These are phyloP conservation scores for Fraxinus greggii DNA, from an alignment of 305 asterid species.

Conservation along the genomic window DNA sequence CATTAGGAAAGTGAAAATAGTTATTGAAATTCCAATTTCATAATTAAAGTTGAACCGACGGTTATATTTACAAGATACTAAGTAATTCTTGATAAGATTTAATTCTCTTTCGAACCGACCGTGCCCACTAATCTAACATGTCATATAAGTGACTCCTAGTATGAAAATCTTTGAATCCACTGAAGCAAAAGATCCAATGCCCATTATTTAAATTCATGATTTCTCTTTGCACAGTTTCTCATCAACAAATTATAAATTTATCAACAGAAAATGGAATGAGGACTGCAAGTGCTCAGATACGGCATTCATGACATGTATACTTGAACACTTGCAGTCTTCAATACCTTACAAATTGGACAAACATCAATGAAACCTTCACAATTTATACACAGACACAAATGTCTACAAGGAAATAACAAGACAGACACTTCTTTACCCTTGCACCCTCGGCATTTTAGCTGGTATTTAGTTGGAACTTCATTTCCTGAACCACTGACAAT, in stretches of 20 bases:
- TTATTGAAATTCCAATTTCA: too few relatives aligned
- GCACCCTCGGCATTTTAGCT: slow-evolving; percentile 50
- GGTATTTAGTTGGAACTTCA: slow-evolving; percentile 6
- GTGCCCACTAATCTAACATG: neutral
- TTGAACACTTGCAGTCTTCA: slow-evolving; percentile 66
- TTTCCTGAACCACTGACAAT: slow-evolving; percentile 19
- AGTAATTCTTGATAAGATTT: too few relatives aligned
- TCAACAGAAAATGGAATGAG: slow-evolving; percentile 19
- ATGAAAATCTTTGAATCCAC: neutral
- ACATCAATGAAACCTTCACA: slow-evolving; percentile 51
- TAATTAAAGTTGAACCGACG: neutral
- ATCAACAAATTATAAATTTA: neutral
- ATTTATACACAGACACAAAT: slow-evolving; percentile 58
- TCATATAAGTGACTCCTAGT: neutral
- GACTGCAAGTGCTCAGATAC: slow-evolving; percentile 38
- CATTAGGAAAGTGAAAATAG: neutral
- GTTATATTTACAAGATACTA: neutral
- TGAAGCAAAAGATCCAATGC: slow-evolving; percentile 9
- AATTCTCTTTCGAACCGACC: neutral
- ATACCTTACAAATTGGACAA: slow-evolving; percentile 70
- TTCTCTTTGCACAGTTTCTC: slow-evolving; percentile 25
- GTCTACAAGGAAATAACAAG: slow-evolving; percentile 68
- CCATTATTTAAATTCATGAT: slow-evolving; percentile 9
- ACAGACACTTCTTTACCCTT: slow-evolving; percentile 37
- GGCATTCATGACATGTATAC: slow-evolving; percentile 47